Evolutionary conservation across 768 basidiomycete species (phyloP).

Genomic region (Phlebiopsis flavidoalba): DNA sequence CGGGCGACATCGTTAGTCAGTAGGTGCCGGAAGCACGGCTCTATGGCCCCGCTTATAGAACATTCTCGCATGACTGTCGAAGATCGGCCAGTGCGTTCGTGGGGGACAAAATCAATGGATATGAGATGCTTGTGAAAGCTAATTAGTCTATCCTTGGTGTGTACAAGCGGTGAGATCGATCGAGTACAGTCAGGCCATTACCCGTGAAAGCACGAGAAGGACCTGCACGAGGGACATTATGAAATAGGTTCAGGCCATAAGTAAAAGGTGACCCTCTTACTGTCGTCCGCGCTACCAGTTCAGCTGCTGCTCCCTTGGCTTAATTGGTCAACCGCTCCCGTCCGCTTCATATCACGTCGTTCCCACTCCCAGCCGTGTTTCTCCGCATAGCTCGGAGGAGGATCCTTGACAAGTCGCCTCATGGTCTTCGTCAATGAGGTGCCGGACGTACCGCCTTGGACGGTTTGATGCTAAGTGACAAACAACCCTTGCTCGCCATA

Average conservation of each 20-base stretch:
- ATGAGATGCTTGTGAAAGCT: too few relatives aligned
- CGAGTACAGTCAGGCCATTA: conserved; percentile 66
- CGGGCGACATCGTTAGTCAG: conserved; percentile 84
- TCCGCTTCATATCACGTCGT: conserved; percentile 60
- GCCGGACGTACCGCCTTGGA: conserved; percentile 52
- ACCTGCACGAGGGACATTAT: conserved; percentile 35
- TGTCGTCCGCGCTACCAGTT: conserved; percentile 60
- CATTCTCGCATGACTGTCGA: conserved; percentile 82
- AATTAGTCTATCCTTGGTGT: too few relatives aligned
- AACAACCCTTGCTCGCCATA: conserved; percentile 40
- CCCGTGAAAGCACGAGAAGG: conserved; percentile 71
- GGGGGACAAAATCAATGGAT: too few relatives aligned
- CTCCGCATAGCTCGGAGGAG: conserved; percentile 43
- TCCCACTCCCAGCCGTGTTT: conserved; percentile 52
- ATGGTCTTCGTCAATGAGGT: conserved; percentile 53
- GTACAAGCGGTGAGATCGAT: neutral
- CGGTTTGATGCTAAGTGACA: conserved; percentile 72
- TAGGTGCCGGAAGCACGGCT: neutral
- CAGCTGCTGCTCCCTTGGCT: conserved; percentile 80
- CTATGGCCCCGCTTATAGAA: too few relatives aligned
- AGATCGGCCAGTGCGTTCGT: too few relatives aligned
- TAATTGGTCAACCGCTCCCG: conserved; percentile 56
- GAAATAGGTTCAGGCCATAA: conserved; percentile 4
- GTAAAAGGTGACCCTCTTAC: conserved; percentile 36
- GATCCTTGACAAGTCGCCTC: conserved; percentile 47